Conservation (phyloP, 306 rosid species). For the Cucurbita pepo region DNA sequence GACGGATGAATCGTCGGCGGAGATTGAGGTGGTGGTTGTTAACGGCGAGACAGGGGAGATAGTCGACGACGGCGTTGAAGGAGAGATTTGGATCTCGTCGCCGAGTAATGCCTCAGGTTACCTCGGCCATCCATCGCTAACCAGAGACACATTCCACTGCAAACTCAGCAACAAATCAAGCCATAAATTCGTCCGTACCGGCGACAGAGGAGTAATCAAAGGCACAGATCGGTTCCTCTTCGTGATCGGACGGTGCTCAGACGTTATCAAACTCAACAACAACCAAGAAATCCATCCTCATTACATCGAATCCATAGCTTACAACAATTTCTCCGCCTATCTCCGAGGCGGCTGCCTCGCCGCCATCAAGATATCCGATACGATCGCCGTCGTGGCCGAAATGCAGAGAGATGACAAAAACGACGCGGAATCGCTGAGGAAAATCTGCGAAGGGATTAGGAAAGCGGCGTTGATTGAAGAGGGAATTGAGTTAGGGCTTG, state of each 20-base stretch:
- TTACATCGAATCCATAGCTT: slow-evolving; percentile 38
- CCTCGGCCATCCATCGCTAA: slow-evolving; percentile 46
- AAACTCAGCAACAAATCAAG: slow-evolving; percentile 22
- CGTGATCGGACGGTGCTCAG: slow-evolving; percentile 48
- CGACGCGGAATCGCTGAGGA: slow-evolving; percentile 13
- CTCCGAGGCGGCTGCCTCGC: slow-evolving; percentile 61
- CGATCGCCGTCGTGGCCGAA: slow-evolving; percentile 46
- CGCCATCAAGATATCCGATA: slow-evolving; percentile 20
- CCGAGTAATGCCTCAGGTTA: slow-evolving; percentile 65
- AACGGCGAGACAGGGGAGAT: slow-evolving; percentile 46
- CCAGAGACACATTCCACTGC: slow-evolving; percentile 33
- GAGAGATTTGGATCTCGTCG: slow-evolving; percentile 75
- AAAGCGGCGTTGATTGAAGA: slow-evolving; percentile 26
- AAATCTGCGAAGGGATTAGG: slow-evolving; percentile 27
- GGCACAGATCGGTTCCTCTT: slow-evolving; percentile 44
- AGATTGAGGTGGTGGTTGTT: slow-evolving; percentile 45
- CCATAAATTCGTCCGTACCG: slow-evolving; percentile 41
- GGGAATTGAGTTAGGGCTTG: slow-evolving; percentile 35
- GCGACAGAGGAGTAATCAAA: slow-evolving; percentile 52
- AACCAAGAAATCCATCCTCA: slow-evolving; percentile 40
- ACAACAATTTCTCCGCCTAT: slow-evolving; percentile 22
- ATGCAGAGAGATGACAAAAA: slow-evolving; percentile 12
- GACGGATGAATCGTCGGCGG: slow-evolving; percentile 17
- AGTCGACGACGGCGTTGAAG: slow-evolving; percentile 58
- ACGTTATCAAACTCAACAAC: slow-evolving; percentile 27